Conservation (phyloP, 805 yeast species). For the Zygotorulaspora florentina region DNA sequence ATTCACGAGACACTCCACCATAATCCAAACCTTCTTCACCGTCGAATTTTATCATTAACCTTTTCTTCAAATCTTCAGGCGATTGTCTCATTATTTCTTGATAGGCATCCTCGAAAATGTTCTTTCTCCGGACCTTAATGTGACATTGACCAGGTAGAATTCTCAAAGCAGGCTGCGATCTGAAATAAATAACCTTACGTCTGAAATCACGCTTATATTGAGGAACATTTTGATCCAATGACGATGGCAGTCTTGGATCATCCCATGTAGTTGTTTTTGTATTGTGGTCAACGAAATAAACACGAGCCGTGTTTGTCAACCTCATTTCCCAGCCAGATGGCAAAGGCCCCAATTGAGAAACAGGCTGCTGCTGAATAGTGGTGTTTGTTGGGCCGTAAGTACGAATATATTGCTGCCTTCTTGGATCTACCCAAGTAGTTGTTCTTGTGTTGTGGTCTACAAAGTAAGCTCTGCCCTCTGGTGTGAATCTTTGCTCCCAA, state of each 20-base stretch:
- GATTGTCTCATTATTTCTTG: conserved; percentile 99
- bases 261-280: conserved; percentile 99
- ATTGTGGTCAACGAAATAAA: conserved; percentile 97
- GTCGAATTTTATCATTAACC: conserved; percentile 96
- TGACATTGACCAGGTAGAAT: conserved; percentile 98
- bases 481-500: conserved; percentile 98
- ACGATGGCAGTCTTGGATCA: conserved; percentile 96
- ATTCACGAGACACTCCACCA: conserved; percentile 99
- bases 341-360: conserved; percentile 93
- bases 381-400: conserved; percentile 83
- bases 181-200: conserved; percentile 93
- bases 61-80: conserved; percentile 95
- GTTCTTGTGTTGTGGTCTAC: conserved; percentile 99
- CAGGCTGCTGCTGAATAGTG: conserved; percentile 96
- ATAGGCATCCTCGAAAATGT: conserved; percentile 94
- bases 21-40: conserved; percentile 99
- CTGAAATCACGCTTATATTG: conserved; percentile 99
- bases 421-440: conserved; percentile 99
- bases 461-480: conserved; percentile 96
- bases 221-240: conserved; percentile 96
- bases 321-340: conserved; percentile 99
- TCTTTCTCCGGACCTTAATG: conserved; percentile 94
- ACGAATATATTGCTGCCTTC: conserved; percentile 97
- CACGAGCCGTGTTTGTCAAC: conserved; percentile 96
- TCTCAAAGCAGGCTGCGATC: conserved; percentile 97